Percentiles rank a stretch among this genome's conserved stretches.
These are phyloP conservation scores for Cordyceps militaris DNA, from an alignment of 2,329 filamentous ascomycete species.

Conservation along the genomic window DNA sequence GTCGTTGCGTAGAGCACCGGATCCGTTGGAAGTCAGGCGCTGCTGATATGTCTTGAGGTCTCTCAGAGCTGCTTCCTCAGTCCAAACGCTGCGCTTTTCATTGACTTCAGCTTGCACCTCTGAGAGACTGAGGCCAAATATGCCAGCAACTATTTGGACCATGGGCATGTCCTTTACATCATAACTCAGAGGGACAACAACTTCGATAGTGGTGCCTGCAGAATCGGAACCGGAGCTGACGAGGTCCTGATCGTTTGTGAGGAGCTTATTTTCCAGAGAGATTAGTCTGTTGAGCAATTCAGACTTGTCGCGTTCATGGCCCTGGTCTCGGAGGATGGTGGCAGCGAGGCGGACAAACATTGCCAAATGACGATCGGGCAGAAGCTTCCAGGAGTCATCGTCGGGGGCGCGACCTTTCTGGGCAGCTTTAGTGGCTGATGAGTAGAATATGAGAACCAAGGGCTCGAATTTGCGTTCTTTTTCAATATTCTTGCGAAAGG, in stretches of 20 bases:
- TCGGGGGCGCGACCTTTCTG: conserved; percentile 67
- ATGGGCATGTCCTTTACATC: conserved; percentile 96
- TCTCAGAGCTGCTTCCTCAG: conserved; percentile 79
- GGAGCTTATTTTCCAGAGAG: conserved; percentile 84
- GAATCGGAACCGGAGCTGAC: conserved; percentile 27
- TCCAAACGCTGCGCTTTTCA: conserved; percentile 74
- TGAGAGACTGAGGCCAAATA: conserved; percentile 73
- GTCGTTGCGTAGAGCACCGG: conserved; percentile 67
- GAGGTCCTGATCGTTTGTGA: conserved; percentile 90
- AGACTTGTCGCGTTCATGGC: conserved; percentile 76
- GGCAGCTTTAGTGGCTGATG: conserved; percentile 78
- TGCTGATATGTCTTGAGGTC: conserved; percentile 93
- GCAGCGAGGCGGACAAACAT: conserved; percentile 85
- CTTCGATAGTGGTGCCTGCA: conserved; percentile 58
- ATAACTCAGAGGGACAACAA: conserved; percentile 75
- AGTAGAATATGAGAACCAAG: conserved; percentile 92
- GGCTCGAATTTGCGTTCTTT: conserved; percentile 92
- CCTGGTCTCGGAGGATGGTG: conserved; percentile 72
- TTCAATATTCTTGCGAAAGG: conserved; percentile 84
- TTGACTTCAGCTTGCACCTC: conserved; percentile 86
- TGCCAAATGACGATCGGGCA: conserved; percentile 91
- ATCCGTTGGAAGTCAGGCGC: conserved; percentile 72
- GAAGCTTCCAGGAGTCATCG: conserved; percentile 83
- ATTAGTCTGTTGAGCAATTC: conserved; percentile 74
- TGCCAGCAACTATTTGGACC: conserved; percentile 76